phyloP scores from a whole-genome alignment of 106 monocot species.

The Cymbidium sinense region DNA sequence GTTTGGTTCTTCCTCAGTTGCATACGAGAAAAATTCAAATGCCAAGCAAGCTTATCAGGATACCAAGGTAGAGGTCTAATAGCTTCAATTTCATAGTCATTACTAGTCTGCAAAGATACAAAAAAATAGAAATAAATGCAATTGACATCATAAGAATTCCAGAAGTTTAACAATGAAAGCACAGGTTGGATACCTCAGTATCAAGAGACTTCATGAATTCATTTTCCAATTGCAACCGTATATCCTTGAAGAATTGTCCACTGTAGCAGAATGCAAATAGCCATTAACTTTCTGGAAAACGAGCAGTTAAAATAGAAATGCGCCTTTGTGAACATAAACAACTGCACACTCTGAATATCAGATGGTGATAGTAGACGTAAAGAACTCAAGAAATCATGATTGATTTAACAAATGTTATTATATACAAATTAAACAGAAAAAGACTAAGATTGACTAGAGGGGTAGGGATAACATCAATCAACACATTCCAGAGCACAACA shows the following conservation, averaged over 20 bases:
- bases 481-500: neutral
- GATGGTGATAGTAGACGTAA: neutral
- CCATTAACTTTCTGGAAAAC: neutral
- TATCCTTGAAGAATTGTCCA: slow-evolving; percentile 73
- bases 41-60: slow-evolving; percentile 97
- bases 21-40: slow-evolving; percentile 94
- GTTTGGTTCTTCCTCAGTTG: slow-evolving; percentile 96
- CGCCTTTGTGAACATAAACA: neutral
- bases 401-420: neutral
- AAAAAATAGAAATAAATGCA: neutral
- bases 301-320: neutral
- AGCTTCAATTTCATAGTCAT: slow-evolving; percentile 69
- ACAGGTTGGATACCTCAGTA: slow-evolving; percentile 43
- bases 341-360: neutral
- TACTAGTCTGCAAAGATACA: slow-evolving; percentile 31
- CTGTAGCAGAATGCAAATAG: slow-evolving; percentile 27
- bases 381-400: neutral
- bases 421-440: neutral
- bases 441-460: neutral
- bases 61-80: slow-evolving; percentile 97
- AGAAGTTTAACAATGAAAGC: neutral
- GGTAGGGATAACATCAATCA: neutral
- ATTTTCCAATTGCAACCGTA: slow-evolving; percentile 69
- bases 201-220: slow-evolving; percentile 76
- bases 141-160: neutral